phyloP scores from a whole-genome alignment of 768 basidiomycete genomes.

The Rhizopogon roseolus region DNA sequence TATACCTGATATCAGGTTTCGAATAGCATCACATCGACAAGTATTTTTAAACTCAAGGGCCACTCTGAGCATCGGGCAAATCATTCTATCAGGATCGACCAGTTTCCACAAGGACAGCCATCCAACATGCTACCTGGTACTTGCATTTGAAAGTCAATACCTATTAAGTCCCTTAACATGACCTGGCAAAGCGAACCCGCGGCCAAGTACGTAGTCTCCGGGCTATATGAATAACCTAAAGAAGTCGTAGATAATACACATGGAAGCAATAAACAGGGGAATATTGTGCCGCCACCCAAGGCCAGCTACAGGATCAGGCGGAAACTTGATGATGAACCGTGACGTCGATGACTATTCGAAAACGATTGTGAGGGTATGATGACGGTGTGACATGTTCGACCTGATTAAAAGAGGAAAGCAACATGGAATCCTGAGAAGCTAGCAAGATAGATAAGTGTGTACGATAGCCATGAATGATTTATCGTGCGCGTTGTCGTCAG shows the following conservation, averaged over 20 bases:
- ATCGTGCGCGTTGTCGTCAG: conserved; percentile 28
- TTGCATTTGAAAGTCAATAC: conserved; percentile 3
- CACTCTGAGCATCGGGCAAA: not conserved
- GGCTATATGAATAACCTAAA: conserved; percentile 21
- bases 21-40: not conserved
- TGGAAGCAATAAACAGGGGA: conserved; percentile 22
- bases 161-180: conserved; percentile 7
- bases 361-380: conserved; percentile 27
- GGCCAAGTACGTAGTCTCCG: conserved; percentile 3
- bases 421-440: conserved; percentile 21
- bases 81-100: no score
- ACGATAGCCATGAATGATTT: conserved; percentile 25
- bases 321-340: conserved; percentile 6
- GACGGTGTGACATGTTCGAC: conserved; percentile 23
- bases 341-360: conserved; percentile 8
- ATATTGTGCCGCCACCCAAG: conserved; percentile 8
- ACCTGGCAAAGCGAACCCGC: conserved; percentile 6
- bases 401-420: conserved; percentile 22
- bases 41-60: not conserved
- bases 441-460: conserved; percentile 28
- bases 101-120: not conserved
- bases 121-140: not conserved
- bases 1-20: not conserved
- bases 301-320: conserved; percentile 1
- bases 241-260: conserved; percentile 23